Evolutionary conservation across 306 rosid genomes (phyloP), one percentile per base, ranked within the genome.

Genomic region (Begonia loranthoides): DNA sequence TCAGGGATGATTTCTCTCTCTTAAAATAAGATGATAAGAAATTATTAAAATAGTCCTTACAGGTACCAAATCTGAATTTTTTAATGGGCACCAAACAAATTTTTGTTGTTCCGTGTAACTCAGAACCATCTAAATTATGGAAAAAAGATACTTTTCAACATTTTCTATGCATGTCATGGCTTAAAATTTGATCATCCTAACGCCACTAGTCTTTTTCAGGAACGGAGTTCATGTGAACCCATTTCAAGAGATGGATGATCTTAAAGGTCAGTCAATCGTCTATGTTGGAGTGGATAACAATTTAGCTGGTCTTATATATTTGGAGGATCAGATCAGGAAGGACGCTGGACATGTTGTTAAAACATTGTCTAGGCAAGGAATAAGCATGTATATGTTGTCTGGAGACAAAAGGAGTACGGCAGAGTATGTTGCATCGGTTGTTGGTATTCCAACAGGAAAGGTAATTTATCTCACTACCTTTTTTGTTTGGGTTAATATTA

Each of bases 401-500:
- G 97, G 97, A 58, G 97, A 89, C 85, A 89, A 79, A 72, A 85
- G 71, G 66, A 82, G 64, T 58, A 63, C 78, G 1, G 95, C 94
- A 4, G 95, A 89, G 76, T 69, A 85, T 51, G 90, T 89, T 62
- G 97, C 94, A 57, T 89, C 97, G 51, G 73, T 62, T 48, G 81
- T 89, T 62, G 95, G 97, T 67, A 85, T 85, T 66, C 79, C 97
- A 36, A 75, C 70, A 45, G 83, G 78, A 16, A 76, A 76, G 90
- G 97, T 84, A 70, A 10, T 17, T 12, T 52, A 1, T 2, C 24
- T 19, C 12, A 9, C 22, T 45, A 12, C 36, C 40, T 45, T 51
- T 65, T 36, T 17, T 43, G 10, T 17, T 22, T 12, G 45, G 15
- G 21, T 41, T 28, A 28, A 28, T 28, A 28, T 4, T 28, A 28